Conservation (phyloP, 1,284 basidiomycete species). For the Ceratobasidium papillatum region DNA sequence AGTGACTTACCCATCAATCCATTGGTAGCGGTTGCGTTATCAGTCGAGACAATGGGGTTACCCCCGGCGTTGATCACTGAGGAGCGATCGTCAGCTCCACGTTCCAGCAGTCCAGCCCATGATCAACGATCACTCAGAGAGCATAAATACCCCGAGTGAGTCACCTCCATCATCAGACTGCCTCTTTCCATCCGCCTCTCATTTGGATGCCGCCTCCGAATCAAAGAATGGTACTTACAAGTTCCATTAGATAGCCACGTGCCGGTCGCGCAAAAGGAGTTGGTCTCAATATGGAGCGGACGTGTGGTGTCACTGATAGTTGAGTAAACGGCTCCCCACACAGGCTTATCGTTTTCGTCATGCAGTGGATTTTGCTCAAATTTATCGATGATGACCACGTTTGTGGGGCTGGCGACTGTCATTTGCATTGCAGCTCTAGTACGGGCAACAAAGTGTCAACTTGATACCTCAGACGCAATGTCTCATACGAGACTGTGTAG, state of each 20-base stretch:
- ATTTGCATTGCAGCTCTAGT: constrained; percentile 73
- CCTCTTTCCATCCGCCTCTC: no score
- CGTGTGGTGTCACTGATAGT: constrained; percentile 67
- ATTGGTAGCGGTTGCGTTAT: not conserved
- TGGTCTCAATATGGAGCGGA: constrained; percentile 73
- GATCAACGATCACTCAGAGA: not conserved
- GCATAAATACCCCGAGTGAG: no score
- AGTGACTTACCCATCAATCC: constrained; percentile 1
- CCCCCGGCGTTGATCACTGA: constrained; percentile 75
- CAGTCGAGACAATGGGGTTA: constrained; percentile 67
- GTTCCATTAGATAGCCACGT: constrained; percentile 79
- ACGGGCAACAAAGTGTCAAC: no score
- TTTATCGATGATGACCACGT: constrained; percentile 81
- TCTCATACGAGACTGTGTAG: no score
- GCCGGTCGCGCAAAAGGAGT: constrained; percentile 88
- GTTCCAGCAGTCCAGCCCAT: not conserved
- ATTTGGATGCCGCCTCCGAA: not conserved
- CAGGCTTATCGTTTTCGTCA: constrained; percentile 54
- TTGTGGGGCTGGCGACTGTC: constrained; percentile 71
- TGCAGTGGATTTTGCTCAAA: constrained; percentile 85
- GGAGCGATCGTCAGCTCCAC: not conserved
- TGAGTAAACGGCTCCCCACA: constrained; percentile 80
- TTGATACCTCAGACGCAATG: no score
- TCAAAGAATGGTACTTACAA: constrained; percentile 8
- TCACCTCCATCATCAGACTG: no score